Evolutionary conservation across 2,329 filamentous ascomycete species (phyloP), one percentile per base, ranked within the genome.

Genomic region (Fusarium mexicanum): DNA sequence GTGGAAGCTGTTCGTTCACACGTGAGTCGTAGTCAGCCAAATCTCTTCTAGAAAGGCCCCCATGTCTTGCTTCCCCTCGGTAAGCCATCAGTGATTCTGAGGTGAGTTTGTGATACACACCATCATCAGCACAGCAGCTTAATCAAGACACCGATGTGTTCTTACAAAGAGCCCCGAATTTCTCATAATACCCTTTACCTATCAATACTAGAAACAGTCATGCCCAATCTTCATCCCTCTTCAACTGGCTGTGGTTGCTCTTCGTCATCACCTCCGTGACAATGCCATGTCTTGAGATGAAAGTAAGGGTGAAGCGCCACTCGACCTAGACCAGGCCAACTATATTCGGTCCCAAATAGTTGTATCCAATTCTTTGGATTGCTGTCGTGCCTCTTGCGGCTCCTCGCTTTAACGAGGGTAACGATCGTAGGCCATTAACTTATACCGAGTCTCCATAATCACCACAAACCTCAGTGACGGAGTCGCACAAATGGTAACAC

Each of bases 401-500:
- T 29, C 7, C 26, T 31, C 54, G 16, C 38, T 24, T 59, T 29
- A 12, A 38, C 38, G 14, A 24, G 18, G 13, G 10, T n/a, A 22
- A 40, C 38, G 5, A 37, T 31, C 22, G 41, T 59, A 16, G 41
- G 35, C 46, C 44, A 46, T 35, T 31, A 22, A 29, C 51, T 38
- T 37, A 53, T 38, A 64, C 58, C 33, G 35, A 69, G 35, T 46
- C 50, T 51, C 37, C 37, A 57, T 31, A n/a, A 22, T 35, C 40
- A n/a, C 43, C 47, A 26, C 24, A 33, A 61, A 43, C 40, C 26
- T 69, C 43, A 61, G 55, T 70, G 55, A 58, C 13, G 60, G 50
- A 37, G 69, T 72, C 51, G 57, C 71, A 73, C 71, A 53, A 41
- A 59, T 11, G 65, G 70, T 61, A 51, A 60, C 71, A 73, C 71